A percentile compares a stretch with the other conserved stretches of the same genome.
These are phyloP conservation scores for Lichtheimia ornata DNA, from an alignment of 371 early-diverging fungal species.

Conservation along the genomic window DNA sequence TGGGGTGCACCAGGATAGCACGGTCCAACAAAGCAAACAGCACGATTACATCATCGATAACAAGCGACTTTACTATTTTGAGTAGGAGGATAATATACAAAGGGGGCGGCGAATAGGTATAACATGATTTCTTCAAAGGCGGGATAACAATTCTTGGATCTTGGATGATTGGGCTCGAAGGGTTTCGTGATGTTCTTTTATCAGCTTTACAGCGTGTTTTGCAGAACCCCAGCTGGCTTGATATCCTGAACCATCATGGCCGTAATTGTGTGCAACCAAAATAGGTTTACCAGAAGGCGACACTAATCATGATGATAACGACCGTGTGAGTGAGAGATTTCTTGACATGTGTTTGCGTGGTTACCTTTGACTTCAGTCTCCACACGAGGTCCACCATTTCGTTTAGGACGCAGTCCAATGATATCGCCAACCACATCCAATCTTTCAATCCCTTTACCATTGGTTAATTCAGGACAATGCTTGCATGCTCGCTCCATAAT, in stretches of 20 bases:
- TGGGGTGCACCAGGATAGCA: no score
- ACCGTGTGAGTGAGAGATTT: neutral
- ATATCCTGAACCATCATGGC: slow-evolving; percentile 67
- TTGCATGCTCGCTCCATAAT: slow-evolving; percentile 23
- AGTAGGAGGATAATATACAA: no score
- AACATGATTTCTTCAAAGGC: neutral
- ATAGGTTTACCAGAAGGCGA: slow-evolving; percentile 42
- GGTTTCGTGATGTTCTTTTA: slow-evolving; percentile 36
- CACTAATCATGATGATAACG: slow-evolving; percentile 18
- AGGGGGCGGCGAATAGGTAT: no score
- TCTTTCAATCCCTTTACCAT: slow-evolving; percentile 33
- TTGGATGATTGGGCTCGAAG: slow-evolving; percentile 13
- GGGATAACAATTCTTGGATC: slow-evolving; percentile 14
- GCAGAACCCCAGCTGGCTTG: slow-evolving; percentile 78
- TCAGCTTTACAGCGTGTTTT: slow-evolving; percentile 43
- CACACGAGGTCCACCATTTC: slow-evolving; percentile 67
- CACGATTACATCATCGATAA: no score
- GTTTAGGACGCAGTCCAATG: slow-evolving; percentile 66
- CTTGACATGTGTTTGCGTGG: neutral
- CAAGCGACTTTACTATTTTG: no score
- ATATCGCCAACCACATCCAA: slow-evolving; percentile 55
- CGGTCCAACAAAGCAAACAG: no score
- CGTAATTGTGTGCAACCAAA: slow-evolving; percentile 72
- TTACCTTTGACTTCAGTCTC: slow-evolving; percentile 58
- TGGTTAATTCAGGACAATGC: slow-evolving; percentile 36